These are phyloP conservation scores for Pleodorina starrii DNA, from an alignment of 139 green algal species.

Conservation along the genomic window DNA sequence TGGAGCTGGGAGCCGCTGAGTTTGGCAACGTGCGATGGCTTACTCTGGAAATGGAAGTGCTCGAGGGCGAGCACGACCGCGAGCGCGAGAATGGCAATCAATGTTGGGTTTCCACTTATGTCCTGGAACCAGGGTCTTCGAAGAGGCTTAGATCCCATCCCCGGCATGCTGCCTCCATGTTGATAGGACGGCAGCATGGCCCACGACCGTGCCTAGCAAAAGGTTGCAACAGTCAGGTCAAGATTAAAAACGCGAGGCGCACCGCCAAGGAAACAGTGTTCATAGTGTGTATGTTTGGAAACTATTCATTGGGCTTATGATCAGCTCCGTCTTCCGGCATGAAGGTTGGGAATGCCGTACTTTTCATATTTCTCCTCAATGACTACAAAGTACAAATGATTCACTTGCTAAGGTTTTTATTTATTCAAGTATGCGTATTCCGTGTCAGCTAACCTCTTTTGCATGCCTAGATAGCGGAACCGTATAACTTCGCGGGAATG, in stretches of 20 bases:
- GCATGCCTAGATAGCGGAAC: background rate
- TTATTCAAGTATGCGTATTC: no score
- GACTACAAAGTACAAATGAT: background rate
- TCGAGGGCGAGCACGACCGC: background rate
- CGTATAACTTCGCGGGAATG: background rate
- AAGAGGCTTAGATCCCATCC: background rate
- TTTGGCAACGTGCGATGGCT: no score
- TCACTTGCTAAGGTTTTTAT: background rate
- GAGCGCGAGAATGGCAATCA: background rate
- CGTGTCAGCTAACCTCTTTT: no score
- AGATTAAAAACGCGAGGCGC: background rate
- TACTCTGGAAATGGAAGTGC: slow-evolving; percentile 43
- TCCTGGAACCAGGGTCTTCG: background rate
- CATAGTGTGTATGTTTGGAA: no score
- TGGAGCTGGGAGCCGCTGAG: no score
- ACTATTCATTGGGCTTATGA: no score
- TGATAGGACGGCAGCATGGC: slow-evolving; percentile 26
- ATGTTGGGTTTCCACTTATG: background rate
- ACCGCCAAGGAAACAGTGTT: background rate
- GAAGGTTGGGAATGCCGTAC: no score
- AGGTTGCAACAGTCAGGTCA: slow-evolving; percentile 5
- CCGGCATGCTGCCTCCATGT: slow-evolving; percentile 10
- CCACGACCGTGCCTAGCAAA: background rate
- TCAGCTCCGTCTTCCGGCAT: no score
- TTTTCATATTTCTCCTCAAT: no score